A percentile compares a stretch with the other conserved stretches of the same genome.
These are phyloP conservation scores for Ampelocalamus luodianensis DNA, from an alignment of 176 grass and related monocot genomes.

Conservation along the genomic window DNA sequence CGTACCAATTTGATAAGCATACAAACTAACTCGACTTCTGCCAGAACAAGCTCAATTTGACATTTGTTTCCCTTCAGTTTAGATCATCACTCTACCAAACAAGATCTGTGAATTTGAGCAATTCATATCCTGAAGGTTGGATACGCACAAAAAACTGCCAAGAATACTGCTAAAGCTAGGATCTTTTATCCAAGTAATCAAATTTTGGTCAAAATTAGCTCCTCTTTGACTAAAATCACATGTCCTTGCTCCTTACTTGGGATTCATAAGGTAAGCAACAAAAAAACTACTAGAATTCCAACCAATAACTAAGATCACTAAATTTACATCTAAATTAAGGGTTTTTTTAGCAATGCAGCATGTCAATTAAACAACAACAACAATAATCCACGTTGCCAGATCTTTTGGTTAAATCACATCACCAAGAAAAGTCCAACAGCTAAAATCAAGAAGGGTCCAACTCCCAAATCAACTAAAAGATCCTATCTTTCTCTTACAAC, in stretches of 20 bases:
- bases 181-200: not conserved
- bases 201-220: not conserved
- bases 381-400: not conserved
- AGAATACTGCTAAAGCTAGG: not conserved
- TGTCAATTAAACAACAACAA: slow-evolving; percentile 3
- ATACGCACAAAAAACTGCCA: not conserved
- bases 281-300: not conserved
- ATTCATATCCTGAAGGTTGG: not conserved
- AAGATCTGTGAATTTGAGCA: not conserved
- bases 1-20: not conserved
- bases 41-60: not conserved
- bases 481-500: slow-evolving; percentile 1
- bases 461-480: not conserved
- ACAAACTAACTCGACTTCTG: not conserved
- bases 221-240: not conserved
- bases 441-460: slow-evolving; percentile 11
- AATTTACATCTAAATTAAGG: not conserved
- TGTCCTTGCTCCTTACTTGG: not conserved
- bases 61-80: not conserved
- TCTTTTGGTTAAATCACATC: not conserved
- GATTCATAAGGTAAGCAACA: not conserved
- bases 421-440: not conserved
- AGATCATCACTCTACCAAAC: not conserved
- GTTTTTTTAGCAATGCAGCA: not conserved
- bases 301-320: not conserved